Base-by-base conservation (phyloP, 129 eudicot genomes). In the Arctium lappa region DNA sequence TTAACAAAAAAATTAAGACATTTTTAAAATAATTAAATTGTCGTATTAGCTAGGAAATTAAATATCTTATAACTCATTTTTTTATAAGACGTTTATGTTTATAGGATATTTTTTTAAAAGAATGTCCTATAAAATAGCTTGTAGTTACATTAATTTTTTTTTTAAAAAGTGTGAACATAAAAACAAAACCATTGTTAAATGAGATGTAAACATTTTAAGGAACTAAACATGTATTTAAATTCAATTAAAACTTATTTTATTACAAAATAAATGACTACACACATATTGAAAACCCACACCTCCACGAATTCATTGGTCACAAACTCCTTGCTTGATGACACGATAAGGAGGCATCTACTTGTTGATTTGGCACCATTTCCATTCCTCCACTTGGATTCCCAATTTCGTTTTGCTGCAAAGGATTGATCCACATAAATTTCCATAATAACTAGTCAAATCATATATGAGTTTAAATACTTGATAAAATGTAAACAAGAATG, bases 321-420 rank as follows among this genome's bases (percentile, higher is more conserved):
- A 16, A 84, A 40, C 74, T 72, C 75, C 83, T 78, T 72, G 53
- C 78, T 83, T 77, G 82, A 83, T 83, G 86, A 40, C 86, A 84
- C 79, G 78, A 72, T 73, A 84, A 72, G 8, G 86, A 84, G 66
- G 78, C 86, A 62, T 84, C 83, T 84, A 78, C 37, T 72, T 65
- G 79, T 78, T 83, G 86, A 79, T 78, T 84, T 73, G 79, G 48
- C 83, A 78, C 33, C 79, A 84, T 60, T 16, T 78, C 79, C 83
- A 78, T 77, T 48, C 82, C 69, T 84, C 40, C 86, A 60, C 39
- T 60, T 71, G 73, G 48, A 56, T 83, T 83, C 13, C 56, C 74
- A 74, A 72, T 78, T 60, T 78, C 86, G 42, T 84, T 78, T 79
- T 84, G 87, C 84, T 84, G 48, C 83, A 80, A 12, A 44, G 7